Base-by-base conservation (phyloP, 208 protist species). In the Phytomonas sp. region DNA sequence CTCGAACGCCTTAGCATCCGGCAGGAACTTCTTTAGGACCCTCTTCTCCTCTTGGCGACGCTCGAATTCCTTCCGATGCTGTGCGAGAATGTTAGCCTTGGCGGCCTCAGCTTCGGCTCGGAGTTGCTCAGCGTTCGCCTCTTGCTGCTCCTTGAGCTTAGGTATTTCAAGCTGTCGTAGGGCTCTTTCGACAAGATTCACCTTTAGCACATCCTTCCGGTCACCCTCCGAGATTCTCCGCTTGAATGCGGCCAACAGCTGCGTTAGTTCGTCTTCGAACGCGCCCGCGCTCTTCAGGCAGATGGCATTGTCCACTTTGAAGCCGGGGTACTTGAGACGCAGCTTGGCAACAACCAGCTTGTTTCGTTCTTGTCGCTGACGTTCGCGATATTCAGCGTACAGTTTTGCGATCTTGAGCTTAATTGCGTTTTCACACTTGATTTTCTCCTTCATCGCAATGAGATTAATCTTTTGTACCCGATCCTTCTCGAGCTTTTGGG, bases 1-100 rank as follows among this genome's bases (percentile, higher is more conserved):
- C 78, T 87, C 79, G 71, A 90, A 92, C 20, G 67, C 68, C 17
- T 72, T 72, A 3, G 83, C 87, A 34, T 92, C 83, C 43, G 76
- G 68, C 20, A 91, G 66, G 60, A 93, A 93, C 60, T 81, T 78
- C 26, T 70, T 70, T 20, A 96, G 75, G 17, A 83, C 76, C 34
- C 71, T 56, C 67, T 88, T 84, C 37, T 87, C 83, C 67, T 81
- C 73, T 67, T 84, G 75, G 29, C 85, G 82, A 53, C 84, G 81
- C 4, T 96, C 87, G 74, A 85, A 93, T 75, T 96, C 86, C 60
- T 82, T 78, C 51, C 85, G 83, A 74, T 96, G 90, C 76, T 93
- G 80, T 8, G 74, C 76, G 15, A 93, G 80, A 67, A 81, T 87
- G 59, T 93, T 93, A 31, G 80, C 80, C 4, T 83, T 80, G 8